These are phyloP conservation scores for Talaromyces sp. DNA, from an alignment of 2,329 filamentous ascomycete genomes.

Conservation along the genomic window DNA sequence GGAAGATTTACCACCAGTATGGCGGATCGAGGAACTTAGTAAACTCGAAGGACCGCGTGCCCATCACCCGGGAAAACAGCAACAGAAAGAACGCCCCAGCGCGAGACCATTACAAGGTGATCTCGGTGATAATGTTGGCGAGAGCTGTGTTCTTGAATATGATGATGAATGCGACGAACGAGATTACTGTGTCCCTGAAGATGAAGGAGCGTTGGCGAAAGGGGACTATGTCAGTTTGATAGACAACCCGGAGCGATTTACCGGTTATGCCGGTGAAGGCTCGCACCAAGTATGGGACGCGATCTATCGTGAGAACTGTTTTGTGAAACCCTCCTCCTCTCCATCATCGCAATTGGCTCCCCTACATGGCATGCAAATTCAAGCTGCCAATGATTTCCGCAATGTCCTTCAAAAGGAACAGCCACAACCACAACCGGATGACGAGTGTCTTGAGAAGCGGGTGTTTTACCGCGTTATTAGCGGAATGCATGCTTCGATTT, in stretches of 20 bases:
- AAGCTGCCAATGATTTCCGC: slow-evolving; percentile 61
- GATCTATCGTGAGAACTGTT: slow-evolving; percentile 97
- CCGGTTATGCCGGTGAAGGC: slow-evolving; percentile 82
- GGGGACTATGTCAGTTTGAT: slow-evolving; percentile 95
- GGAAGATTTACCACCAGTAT: slow-evolving; percentile 86
- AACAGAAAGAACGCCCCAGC: slow-evolving; percentile 67
- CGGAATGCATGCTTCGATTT: slow-evolving; percentile 98
- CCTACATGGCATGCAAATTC: slow-evolving; percentile 42
- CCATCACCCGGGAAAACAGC: slow-evolving; percentile 75
- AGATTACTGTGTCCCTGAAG: slow-evolving; percentile 95
- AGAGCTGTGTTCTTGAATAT: slow-evolving; percentile 96
- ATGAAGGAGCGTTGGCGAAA: slow-evolving; percentile 80
- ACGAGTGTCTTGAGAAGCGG: slow-evolving; percentile 96
- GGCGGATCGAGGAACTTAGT: slow-evolving; percentile 87
- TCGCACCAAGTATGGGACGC: slow-evolving; percentile 92
- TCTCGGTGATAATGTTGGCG: slow-evolving; percentile 81
- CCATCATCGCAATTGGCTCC: slow-evolving; percentile 31
- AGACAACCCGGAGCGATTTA: slow-evolving; percentile 93
- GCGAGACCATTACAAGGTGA: slow-evolving; percentile 75
- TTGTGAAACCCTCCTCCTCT: slow-evolving; percentile 54
- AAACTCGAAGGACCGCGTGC: slow-evolving; percentile 89
- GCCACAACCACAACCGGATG: slow-evolving; percentile 55
- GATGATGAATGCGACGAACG: slow-evolving; percentile 96
- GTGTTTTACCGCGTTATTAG: slow-evolving; percentile 95
- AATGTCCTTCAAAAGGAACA: slow-evolving; percentile 55